These are phyloP conservation scores for Ceratobasidium theobromae DNA, from an alignment of 1,284 basidiomycete genomes.

Conservation along the genomic window DNA sequence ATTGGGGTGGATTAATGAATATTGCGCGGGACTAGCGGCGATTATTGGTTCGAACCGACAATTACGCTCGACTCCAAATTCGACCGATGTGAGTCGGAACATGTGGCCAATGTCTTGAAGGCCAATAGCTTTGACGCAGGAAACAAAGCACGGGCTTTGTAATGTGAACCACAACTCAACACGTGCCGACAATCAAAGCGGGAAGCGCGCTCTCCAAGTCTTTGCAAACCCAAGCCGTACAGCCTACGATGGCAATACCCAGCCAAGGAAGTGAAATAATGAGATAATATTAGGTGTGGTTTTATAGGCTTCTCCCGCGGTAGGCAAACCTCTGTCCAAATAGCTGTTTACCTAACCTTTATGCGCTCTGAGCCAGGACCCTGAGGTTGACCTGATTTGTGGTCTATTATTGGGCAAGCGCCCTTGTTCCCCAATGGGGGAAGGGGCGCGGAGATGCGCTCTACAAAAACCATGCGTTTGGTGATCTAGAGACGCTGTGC, in stretches of 20 bases:
- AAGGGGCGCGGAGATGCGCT: background rate
- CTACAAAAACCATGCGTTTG: slow-evolving; percentile 5
- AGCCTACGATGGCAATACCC: background rate
- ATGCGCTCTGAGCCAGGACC: background rate
- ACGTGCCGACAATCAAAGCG: slow-evolving; percentile 5
- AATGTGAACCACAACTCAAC: background rate
- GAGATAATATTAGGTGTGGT: background rate
- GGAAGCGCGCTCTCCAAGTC: slow-evolving; percentile 18
- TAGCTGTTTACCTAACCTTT: background rate
- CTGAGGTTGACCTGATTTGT: background rate
- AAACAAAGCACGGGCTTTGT: slow-evolving; percentile 2
- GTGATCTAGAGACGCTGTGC: background rate
- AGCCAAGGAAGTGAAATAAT: background rate
- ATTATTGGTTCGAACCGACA: no score
- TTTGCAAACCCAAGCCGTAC: background rate
- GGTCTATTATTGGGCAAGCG: background rate
- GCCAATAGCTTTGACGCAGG: background rate
- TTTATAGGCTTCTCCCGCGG: background rate
- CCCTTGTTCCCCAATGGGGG: background rate
- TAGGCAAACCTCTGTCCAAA: background rate
- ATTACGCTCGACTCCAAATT: no score
- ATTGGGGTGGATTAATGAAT: no score
- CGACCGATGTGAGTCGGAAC: no score
- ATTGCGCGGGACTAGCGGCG: no score
- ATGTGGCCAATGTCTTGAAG: no score